These are phyloP conservation scores for Tuber microsphaerosporum DNA, from an alignment of 495 filamentous ascomycete genomes.

Conservation along the genomic window DNA sequence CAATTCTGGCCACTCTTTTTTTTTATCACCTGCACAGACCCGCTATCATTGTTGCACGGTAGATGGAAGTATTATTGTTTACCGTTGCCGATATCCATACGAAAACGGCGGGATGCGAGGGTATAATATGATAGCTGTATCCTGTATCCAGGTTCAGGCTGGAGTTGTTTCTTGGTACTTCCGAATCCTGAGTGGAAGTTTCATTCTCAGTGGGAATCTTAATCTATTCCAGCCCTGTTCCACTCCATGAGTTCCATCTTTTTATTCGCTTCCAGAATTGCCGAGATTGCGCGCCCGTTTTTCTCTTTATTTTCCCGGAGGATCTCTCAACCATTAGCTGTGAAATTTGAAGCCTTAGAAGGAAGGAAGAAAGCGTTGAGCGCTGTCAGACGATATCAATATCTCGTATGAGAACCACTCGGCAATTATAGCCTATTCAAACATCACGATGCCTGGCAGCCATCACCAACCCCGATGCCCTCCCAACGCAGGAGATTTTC, in stretches of 20 bases:
- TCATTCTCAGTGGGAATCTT: background rate
- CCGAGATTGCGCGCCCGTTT: background rate
- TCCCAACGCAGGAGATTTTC: background rate
- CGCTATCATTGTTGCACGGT: background rate
- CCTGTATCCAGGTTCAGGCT: background rate
- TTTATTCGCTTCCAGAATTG: background rate
- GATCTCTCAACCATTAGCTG: background rate
- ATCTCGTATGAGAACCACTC: background rate
- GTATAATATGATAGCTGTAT: background rate
- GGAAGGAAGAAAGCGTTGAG: background rate
- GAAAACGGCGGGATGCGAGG: background rate
- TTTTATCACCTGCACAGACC: background rate
- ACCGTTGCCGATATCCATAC: background rate
- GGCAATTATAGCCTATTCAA: background rate
- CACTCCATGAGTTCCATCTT: background rate
- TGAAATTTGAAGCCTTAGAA: background rate
- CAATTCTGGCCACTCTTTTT: background rate
- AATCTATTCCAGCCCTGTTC: background rate
- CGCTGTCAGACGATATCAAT: background rate
- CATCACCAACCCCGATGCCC: background rate
- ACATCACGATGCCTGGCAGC: background rate
- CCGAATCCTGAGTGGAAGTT: background rate
- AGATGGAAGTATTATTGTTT: background rate
- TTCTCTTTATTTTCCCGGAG: background rate
- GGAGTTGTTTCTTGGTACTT: background rate